Conservation (phyloP, 306 rosid genomes). For the Vigna nakashimae region DNA sequence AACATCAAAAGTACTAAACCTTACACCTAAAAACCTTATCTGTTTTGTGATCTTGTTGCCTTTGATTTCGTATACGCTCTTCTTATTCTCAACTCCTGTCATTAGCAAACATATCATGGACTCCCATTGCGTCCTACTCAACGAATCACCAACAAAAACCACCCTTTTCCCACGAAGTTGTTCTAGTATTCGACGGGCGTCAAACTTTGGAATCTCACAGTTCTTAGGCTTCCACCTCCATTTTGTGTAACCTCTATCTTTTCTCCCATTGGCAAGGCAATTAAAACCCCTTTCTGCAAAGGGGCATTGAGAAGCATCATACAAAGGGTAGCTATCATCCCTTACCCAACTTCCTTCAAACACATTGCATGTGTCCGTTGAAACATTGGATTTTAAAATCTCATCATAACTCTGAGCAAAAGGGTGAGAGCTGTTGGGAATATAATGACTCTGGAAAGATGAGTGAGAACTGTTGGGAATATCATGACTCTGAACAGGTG, state of each 20-base stretch:
- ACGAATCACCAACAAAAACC: slow-evolving; percentile 87
- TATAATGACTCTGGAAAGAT: slow-evolving; percentile 42
- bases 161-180: slow-evolving; percentile 80
- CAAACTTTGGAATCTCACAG: slow-evolving; percentile 80
- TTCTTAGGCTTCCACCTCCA: slow-evolving; percentile 88
- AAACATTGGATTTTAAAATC: slow-evolving; percentile 40
- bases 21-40: slow-evolving; percentile 73
- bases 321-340: slow-evolving; percentile 80
- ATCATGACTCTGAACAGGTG: slow-evolving; percentile 44
- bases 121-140: slow-evolving; percentile 98
- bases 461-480: slow-evolving; percentile 45
- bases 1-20: slow-evolving; percentile 62
- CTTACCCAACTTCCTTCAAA: slow-evolving; percentile 82
- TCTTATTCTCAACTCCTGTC: slow-evolving; percentile 83
- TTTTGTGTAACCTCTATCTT: slow-evolving; percentile 68
- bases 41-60: slow-evolving; percentile 71
- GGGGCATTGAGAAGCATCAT: slow-evolving; percentile 78
- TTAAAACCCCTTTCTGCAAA: slow-evolving; percentile 80
- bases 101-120: slow-evolving; percentile 83
- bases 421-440: slow-evolving; percentile 45
- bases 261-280: slow-evolving; percentile 82
- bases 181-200: slow-evolving; percentile 59
- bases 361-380: slow-evolving; percentile 61
- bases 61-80: slow-evolving; percentile 78
- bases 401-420: slow-evolving; percentile 44